Evolutionary conservation across 2,329 filamentous ascomycete species (phyloP).

Genomic region (Fusarium paranaense): DNA sequence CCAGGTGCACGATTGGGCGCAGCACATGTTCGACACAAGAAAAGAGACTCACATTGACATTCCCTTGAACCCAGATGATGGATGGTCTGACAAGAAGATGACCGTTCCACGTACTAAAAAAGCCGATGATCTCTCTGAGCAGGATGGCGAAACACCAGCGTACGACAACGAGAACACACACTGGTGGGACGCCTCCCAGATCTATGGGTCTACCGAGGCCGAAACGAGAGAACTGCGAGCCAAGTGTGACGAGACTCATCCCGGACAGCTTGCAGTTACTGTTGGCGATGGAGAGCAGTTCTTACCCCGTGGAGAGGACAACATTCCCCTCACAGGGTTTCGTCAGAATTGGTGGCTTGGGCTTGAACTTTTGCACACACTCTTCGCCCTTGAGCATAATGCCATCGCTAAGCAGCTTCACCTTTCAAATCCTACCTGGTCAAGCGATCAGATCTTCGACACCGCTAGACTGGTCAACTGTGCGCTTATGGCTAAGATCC

Average conservation of each 20-base stretch:
- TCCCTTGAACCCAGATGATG: slow-evolving; percentile 3
- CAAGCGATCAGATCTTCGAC: slow-evolving; percentile 21
- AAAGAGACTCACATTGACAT: slow-evolving; percentile 5
- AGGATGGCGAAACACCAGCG: slow-evolving; percentile 11
- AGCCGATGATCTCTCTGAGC: not conserved
- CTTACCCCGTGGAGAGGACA: slow-evolving; percentile 4
- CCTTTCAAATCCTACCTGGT: slow-evolving; percentile 16
- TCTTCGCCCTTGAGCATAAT: slow-evolving; percentile 26
- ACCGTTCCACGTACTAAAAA: slow-evolving; percentile 10
- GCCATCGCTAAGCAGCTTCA: slow-evolving; percentile 26
- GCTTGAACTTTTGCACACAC: slow-evolving; percentile 20
- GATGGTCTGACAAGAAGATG: slow-evolving; percentile 16
- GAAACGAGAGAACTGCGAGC: slow-evolving; percentile 7
- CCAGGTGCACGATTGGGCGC: slow-evolving; percentile 25
- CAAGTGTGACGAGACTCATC: not conserved
- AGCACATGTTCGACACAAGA: slow-evolving; percentile 1
- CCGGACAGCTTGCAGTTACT: not conserved
- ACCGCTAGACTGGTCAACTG: slow-evolving; percentile 14
- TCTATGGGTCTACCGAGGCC: slow-evolving; percentile 23
- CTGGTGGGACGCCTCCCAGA: slow-evolving; percentile 30
- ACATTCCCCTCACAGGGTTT: slow-evolving; percentile 23
- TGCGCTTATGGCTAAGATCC: slow-evolving; percentile 28
- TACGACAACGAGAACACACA: slow-evolving; percentile 26
- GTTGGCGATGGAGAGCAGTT: slow-evolving; percentile 10
- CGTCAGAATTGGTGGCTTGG: slow-evolving; percentile 30